phyloP scores from a whole-genome alignment of 2,329 filamentous ascomycete genomes.

The Hypoxylon sp. region DNA sequence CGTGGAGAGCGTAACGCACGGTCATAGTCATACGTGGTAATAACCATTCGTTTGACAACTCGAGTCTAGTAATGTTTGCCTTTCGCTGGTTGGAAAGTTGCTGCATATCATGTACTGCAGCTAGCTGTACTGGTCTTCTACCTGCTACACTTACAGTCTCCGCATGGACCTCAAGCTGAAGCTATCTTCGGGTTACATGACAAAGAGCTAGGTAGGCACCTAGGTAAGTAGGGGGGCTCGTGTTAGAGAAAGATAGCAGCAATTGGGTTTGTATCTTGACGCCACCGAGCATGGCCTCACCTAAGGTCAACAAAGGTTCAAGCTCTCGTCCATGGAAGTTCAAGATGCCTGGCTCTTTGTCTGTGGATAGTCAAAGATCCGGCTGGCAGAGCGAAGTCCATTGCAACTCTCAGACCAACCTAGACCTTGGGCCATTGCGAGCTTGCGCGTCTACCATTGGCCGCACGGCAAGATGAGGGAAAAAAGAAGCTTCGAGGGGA shows the following conservation, averaged over 20 bases:
- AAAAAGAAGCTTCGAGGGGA: conserved; percentile 28
- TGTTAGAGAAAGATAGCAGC: background rate
- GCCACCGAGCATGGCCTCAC: conserved; percentile 20
- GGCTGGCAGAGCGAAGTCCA: conserved; percentile 19
- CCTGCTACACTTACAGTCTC: conserved; percentile 5
- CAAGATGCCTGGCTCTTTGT: background rate
- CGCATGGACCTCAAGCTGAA: conserved; percentile 5
- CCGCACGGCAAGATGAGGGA: background rate
- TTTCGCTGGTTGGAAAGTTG: conserved; percentile 4
- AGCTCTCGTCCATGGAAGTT: conserved; percentile 14
- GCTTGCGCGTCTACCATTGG: conserved; percentile 19
- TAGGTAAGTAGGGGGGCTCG: background rate
- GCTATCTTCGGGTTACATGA: background rate
- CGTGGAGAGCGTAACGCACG: background rate
- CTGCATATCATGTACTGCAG: background rate
- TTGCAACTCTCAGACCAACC: conserved; percentile 25
- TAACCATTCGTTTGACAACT: background rate
- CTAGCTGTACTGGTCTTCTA: conserved; percentile 10
- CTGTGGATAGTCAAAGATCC: conserved; percentile 31
- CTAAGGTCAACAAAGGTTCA: conserved; percentile 9
- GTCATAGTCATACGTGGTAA: conserved; percentile 1
- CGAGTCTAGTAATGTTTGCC: background rate
- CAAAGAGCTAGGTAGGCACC: background rate
- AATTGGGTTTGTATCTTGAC: conserved; percentile 5
- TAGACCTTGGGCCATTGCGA: conserved; percentile 17